Conservation (phyloP, 225 moss, liverwort and hornwort genomes). For the Straminergon stramineum region DNA sequence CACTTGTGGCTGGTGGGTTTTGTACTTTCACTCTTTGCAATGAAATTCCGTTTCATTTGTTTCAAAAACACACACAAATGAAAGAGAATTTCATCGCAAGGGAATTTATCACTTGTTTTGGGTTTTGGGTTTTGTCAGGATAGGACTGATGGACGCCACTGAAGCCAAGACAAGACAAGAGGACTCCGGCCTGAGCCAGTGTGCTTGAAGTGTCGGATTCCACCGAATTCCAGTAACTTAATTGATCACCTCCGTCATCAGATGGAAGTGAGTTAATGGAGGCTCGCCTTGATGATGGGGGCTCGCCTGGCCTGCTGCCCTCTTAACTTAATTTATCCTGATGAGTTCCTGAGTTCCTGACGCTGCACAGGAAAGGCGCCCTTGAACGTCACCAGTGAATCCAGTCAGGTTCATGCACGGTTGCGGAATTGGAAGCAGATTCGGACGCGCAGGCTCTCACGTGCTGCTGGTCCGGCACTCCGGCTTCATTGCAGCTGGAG, state of each 20-base stretch:
- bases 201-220: not conserved
- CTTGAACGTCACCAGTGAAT: not conserved
- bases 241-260: not conserved
- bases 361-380: not conserved
- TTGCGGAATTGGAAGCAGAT: not conserved
- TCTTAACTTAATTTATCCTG: not conserved
- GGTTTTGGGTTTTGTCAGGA: not conserved
- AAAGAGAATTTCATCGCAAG: no score
- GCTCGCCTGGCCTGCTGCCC: not conserved
- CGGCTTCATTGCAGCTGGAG: not conserved
- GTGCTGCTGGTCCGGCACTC: not conserved
- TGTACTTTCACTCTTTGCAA: no score
- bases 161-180: no score
- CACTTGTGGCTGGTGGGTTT: no score
- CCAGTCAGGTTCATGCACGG: slow-evolving; percentile 2
- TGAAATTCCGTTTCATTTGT: no score
- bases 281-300: not conserved
- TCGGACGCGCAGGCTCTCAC: not conserved
- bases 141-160: not conserved
- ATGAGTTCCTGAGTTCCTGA: not conserved
- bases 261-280: not conserved
- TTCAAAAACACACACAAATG: no score
- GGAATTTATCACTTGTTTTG: not conserved
- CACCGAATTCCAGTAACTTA: not conserved
- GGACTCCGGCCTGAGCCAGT: not conserved